Percentiles rank a stretch among this genome's conserved stretches.
Conservation (phyloP, 176 grass and related monocot species). For the Bolboschoenus planiculmis region DNA sequence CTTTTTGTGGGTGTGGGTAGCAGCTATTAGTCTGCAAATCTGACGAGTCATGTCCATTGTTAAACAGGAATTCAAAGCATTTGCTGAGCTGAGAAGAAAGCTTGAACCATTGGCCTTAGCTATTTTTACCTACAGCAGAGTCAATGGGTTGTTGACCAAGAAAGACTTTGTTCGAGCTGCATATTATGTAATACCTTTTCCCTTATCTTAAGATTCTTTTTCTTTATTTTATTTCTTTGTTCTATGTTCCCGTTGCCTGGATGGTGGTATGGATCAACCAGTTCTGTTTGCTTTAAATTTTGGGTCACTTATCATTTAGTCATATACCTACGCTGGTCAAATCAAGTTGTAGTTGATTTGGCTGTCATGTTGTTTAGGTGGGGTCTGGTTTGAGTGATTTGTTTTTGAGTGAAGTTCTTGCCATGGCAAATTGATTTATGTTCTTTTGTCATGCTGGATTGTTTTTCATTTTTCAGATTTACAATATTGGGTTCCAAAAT, state of each 20-base stretch:
- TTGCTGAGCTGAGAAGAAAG: slow-evolving; percentile 69
- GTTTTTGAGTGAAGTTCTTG: not conserved
- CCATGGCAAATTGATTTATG: not conserved
- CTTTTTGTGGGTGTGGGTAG: not conserved
- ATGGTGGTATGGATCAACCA: not conserved
- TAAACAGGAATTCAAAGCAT: slow-evolving; percentile 75
- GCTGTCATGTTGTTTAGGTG: not conserved
- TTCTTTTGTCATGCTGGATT: not conserved
- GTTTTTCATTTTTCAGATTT: not conserved
- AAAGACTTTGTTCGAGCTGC: slow-evolving; percentile 75
- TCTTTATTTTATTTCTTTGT: not conserved
- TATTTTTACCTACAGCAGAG: slow-evolving; percentile 72
- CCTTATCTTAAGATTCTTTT: not conserved
- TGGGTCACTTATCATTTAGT: not conserved
- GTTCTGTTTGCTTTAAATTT: not conserved
- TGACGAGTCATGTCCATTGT: not conserved
- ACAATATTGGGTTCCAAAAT: not conserved
- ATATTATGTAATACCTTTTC: slow-evolving; percentile 53
- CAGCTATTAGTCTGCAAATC: not conserved
- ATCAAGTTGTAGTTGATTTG: not conserved
- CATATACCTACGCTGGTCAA: not conserved
- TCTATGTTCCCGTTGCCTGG: not conserved
- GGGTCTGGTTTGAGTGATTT: not conserved
- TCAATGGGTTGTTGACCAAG: slow-evolving; percentile 77
- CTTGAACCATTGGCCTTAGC: slow-evolving; percentile 59